Base-by-base conservation (phyloP, 768 basidiomycete genomes). In the Clitopilus hobsonii region DNA sequence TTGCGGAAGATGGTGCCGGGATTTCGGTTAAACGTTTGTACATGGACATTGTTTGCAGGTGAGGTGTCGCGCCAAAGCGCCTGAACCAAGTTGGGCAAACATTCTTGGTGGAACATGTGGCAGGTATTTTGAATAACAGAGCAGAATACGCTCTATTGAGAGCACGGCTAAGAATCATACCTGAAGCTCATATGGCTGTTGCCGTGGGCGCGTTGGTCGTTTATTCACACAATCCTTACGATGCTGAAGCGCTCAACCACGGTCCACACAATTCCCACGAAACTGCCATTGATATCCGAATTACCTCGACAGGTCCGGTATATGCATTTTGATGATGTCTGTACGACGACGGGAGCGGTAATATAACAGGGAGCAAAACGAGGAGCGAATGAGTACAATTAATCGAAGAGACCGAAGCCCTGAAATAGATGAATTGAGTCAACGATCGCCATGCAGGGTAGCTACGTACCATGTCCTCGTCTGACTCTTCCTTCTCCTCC, bases 331-430 rank as follows among this genome's bases (percentile, higher is more conserved):
- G 55, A 55, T 56, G 38, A 20, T 24, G 41, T 56, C 58, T 62
- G 60, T 56, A 14, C 22, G 51, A 36, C 36, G 49, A 38, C 57
- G 56, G 36, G 56, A 56, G 59, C n/a, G 38, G 56, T 32, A 49
- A 56, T 62, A 59, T 56, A 61, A 54, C 55, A 53, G 54, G 53
- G 54, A 48, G n/a, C 49, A 52, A 28, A 28, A 20, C 52, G 54
- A 55, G 55, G 18, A 52, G 23, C 54, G 36, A 65, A 54, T 50
- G 26, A 51, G 61, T 63, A 58, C 64, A 63, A 73, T 81, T 80
- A 94, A 77, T 95, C 92, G 86, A 96, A 96, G 60, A 96, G 83
- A 78, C 94, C 92, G 83, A 96, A 94, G 80, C 94, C 94, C 94
- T 92, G 60, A 7, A 38, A 5, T 60, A 16, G 28, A 52, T 25